Conservation (phyloP, 2,329 filamentous ascomycete species). For the Pochonia chlamydosporia region DNA sequence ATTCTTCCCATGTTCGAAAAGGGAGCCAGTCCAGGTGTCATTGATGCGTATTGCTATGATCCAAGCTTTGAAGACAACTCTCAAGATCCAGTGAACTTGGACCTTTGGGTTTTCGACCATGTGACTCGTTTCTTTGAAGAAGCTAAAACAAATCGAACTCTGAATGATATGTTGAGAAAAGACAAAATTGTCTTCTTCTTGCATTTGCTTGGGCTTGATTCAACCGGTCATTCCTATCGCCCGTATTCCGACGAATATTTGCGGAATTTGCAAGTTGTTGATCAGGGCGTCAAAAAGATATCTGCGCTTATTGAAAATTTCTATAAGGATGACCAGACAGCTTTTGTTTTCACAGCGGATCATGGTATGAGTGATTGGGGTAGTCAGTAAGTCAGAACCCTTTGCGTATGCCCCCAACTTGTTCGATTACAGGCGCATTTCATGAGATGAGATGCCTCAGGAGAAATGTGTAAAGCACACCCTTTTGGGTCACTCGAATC, state of each 20-base stretch:
- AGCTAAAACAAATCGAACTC: constrained; percentile 69
- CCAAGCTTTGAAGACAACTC: constrained; percentile 88
- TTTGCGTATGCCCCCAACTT: too few relatives aligned
- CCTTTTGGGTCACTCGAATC: too few relatives aligned
- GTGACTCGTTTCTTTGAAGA: constrained; percentile 82
- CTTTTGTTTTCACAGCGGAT: constrained; percentile 95
- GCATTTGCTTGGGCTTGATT: constrained; percentile 88
- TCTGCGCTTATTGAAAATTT: constrained; percentile 77
- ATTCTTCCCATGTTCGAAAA: constrained; percentile 96
- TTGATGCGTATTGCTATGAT: constrained; percentile 79
- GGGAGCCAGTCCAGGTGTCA: constrained; percentile 77
- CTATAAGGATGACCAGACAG: constrained; percentile 78
- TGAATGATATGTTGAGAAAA: constrained; percentile 68
- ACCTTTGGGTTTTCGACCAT: constrained; percentile 92
- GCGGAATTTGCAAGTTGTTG: constrained; percentile 89
- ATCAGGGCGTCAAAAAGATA: constrained; percentile 81
- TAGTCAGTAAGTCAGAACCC: too few relatives aligned
- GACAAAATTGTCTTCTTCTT: constrained; percentile 94
- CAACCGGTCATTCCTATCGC: constrained; percentile 75
- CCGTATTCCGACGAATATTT: constrained; percentile 98
- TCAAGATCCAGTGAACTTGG: constrained; percentile 70
- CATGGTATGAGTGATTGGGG: constrained; percentile 99
- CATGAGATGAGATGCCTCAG: too few relatives aligned
- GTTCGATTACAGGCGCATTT: too few relatives aligned
- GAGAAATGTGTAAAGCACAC: too few relatives aligned